Evolutionary conservation across 2,329 filamentous ascomycete genomes (phyloP), one percentile per base, ranked within the genome.

Genomic region (Sporothrix humicola): DNA sequence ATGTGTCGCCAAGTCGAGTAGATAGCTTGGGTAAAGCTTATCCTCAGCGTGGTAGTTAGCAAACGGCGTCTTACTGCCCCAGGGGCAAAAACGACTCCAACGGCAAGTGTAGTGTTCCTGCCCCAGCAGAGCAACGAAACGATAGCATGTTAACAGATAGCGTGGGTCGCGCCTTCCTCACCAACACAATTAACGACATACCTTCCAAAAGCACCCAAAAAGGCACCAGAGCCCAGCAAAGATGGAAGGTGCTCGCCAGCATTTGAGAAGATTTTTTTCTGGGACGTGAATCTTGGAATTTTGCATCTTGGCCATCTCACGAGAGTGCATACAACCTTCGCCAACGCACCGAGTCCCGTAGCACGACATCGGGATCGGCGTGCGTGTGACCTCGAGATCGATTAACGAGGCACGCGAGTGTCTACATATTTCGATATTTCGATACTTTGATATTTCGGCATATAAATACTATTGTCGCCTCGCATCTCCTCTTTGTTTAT

Each of bases 131-230:
- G 31, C 31, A 37, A 37, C 31, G 50, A 23, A 50, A 44, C 48
- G 66, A 69, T 69, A 69, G 50, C 66, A 56, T 69, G 66, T 13
- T 37, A 37, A 37, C 17, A 54, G 65, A 69, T 69, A 69, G 65
- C 65, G 65, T 69, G 46, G 65, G 44, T n/a, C 65, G 26, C 46
- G 23, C 65, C 65, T 52, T 52, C 46, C 46, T 68, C 65, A 13
- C 48, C 65, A 69, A 52, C 15, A 37, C 23, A 12, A 52, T 15
- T 8, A 37, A 37, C 65, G 15, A 52, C 44, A 50, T 9, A n/a
- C 20, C 17, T 23, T 15, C 12, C 46, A 68, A 52, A 20, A 52
- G 20, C 65, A 50, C 23, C 46, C 48, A 66, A 31, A 66, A 66
- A 48, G 42, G n/a, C 59, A 2, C 4, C 17, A 17, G 13, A 42